Percentiles rank a stretch among this genome's conserved stretches.
These are phyloP conservation scores for Sequoiadendron giganteum DNA, from an alignment of 75 land plant genomes.

Conservation along the genomic window DNA sequence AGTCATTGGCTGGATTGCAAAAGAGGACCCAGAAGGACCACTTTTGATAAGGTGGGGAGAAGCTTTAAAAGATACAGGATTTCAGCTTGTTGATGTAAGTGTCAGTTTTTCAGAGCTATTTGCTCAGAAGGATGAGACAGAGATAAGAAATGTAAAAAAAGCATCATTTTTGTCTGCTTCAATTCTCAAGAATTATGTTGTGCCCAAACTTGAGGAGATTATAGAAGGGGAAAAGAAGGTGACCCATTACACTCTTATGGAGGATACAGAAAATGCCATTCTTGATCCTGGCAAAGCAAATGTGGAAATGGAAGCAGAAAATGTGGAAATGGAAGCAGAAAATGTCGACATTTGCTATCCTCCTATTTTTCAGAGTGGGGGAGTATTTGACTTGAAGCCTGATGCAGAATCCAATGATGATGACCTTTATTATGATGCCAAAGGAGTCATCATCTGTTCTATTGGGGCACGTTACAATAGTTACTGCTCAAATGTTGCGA, in stretches of 20 bases:
- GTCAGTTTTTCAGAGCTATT: slow-evolving; percentile 44
- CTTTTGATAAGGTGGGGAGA: slow-evolving; percentile 49
- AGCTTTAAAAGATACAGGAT: slow-evolving; percentile 22
- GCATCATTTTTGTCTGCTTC: slow-evolving; percentile 36
- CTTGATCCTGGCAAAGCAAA: slow-evolving; percentile 34
- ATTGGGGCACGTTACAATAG: slow-evolving; percentile 45
- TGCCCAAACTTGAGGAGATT: slow-evolving; percentile 40
- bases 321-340: slow-evolving; percentile 30
- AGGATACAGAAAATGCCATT: slow-evolving; percentile 39
- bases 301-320: slow-evolving; percentile 22
- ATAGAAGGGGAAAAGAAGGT: slow-evolving; percentile 52
- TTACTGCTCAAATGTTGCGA: slow-evolving; percentile 54
- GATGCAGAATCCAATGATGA: slow-evolving; percentile 53
- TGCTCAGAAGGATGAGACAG: slow-evolving; percentile 47
- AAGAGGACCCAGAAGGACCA: slow-evolving; percentile 41
- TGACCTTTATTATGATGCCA: slow-evolving; percentile 43
- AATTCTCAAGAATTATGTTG: slow-evolving; percentile 39
- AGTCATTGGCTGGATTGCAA: slow-evolving; percentile 42
- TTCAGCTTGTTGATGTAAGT: slow-evolving; percentile 30
- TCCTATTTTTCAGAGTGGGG: slow-evolving; percentile 59
- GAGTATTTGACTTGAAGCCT: slow-evolving; percentile 46
- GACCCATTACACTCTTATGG: slow-evolving; percentile 52
- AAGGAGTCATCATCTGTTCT: slow-evolving; percentile 51
- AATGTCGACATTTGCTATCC: slow-evolving; percentile 54
- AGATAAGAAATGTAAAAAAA: slow-evolving; percentile 38